A percentile compares a stretch with the other conserved stretches of the same genome.
phyloP scores from a whole-genome alignment of 768 basidiomycete species.

The Kwoniella sp. region DNA sequence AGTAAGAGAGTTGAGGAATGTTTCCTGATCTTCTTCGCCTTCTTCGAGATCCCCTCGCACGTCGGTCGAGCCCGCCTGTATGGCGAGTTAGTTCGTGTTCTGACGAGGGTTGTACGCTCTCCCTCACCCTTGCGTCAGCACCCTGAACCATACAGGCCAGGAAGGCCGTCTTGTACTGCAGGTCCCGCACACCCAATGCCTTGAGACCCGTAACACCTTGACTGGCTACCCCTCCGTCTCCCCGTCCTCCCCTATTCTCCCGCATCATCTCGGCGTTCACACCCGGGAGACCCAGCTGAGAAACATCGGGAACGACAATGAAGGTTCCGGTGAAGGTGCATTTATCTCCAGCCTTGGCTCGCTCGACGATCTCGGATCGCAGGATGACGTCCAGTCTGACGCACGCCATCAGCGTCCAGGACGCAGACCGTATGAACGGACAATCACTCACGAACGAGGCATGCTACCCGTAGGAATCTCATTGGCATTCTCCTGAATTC shows the following conservation, averaged over 20 bases:
- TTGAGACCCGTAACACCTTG: slow-evolving; percentile 90
- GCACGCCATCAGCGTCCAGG: background rate
- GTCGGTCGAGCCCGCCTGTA: slow-evolving; percentile 65
- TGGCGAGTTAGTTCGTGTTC: slow-evolving; percentile 1
- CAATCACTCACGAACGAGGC: slow-evolving; percentile 62
- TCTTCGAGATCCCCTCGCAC: slow-evolving; percentile 83
- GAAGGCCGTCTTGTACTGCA: slow-evolving; percentile 98
- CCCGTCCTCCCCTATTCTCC: slow-evolving; percentile 65
- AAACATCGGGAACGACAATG: slow-evolving; percentile 97
- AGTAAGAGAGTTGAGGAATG: slow-evolving; percentile 83
- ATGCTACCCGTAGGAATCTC: slow-evolving; percentile 98
- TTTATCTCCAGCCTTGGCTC: slow-evolving; percentile 99
- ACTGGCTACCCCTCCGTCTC: slow-evolving; percentile 56
- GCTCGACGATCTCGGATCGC: slow-evolving; percentile 89
- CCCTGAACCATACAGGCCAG: slow-evolving; percentile 96
- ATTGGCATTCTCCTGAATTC: slow-evolving; percentile 97
- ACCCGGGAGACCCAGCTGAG: slow-evolving; percentile 89
- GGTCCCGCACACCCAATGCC: slow-evolving; percentile 84
- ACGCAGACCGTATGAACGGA: background rate
- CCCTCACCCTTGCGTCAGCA: slow-evolving; percentile 75
- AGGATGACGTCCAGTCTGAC: slow-evolving; percentile 86
- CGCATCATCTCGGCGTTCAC: slow-evolving; percentile 89
- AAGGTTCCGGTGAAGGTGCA: slow-evolving; percentile 97
- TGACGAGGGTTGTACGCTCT: background rate
- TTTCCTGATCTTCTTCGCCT: slow-evolving; percentile 62